Evolutionary conservation across 1,284 basidiomycete genomes (phyloP), one percentile per base, ranked within the genome.

Genomic region (Thelephora terrestris): DNA sequence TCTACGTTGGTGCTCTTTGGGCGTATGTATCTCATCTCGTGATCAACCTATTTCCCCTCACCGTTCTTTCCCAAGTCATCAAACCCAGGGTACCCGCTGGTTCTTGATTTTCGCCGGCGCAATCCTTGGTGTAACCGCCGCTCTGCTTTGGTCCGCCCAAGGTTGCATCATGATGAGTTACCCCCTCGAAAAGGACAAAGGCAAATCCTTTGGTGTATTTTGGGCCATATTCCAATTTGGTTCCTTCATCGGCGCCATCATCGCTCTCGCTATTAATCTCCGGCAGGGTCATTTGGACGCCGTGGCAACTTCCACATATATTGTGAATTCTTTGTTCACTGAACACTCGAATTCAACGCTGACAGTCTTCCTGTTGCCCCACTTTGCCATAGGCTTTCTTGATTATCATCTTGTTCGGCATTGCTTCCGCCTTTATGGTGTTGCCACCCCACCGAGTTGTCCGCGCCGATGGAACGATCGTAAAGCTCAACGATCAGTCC

Each of bases 101-200:
- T 75, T 75, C 58, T 63, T 74, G 46, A 75, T 80, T 49, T 70
- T 73, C 37, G 70, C 75, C 1, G 77, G 78, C 10, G 76, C 72
- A 4, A 60, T 80, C 39, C 71, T 80, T 34, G 79, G 79, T 25
- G 53, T 76, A 23, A 74, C 76, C 44, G 79, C 79, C 10, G 75
- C 74, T n/a, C 63, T 80, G n/a, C 64, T 81, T 12, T 78, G 75
- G 75, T 71, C 75, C 14, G 73, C 74, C 0, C 78, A 80, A 55
- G 77, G 77, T 7, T 63, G 70, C 2, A 68, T 78, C 48, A 79
- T 78, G 70, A 70, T 79, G 68, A 75, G 38, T 81, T 81, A 64
- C 47, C 63, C 63, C 48, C 66, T 76, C 50, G 68, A 78, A 47
- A 67, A 76, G 49, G 64, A 83, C 56, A 76, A 79, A 58, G 55